Evolutionary conservation across 2,329 filamentous ascomycete species (phyloP).

Genomic region (Aspergillus fumigatus): DNA sequence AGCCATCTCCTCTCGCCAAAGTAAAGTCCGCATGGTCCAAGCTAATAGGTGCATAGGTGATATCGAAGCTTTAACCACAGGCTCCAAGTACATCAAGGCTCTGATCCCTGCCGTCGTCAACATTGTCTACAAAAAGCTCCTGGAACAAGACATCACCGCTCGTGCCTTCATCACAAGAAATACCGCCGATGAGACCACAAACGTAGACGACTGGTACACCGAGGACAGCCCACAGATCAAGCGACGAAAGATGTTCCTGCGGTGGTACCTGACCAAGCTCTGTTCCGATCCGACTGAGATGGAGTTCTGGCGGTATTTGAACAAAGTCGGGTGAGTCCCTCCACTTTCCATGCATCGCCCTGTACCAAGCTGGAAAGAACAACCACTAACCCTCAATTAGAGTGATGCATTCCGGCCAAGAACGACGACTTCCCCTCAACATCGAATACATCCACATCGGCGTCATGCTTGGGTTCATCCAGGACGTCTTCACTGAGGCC

Average conservation of each 20-base stretch:
- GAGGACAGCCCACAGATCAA: slow-evolving; percentile 71
- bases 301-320: slow-evolving; percentile 78
- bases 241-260: slow-evolving; percentile 70
- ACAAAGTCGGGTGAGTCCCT: slow-evolving; percentile 67
- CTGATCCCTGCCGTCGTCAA: slow-evolving; percentile 79
- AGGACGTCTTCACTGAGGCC: slow-evolving; percentile 72
- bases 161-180: slow-evolving; percentile 63
- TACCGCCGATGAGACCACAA: slow-evolving; percentile 58
- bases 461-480: slow-evolving; percentile 66
- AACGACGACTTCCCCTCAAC: slow-evolving; percentile 66
- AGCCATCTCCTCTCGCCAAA: slow-evolving; percentile 23
- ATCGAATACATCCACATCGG: slow-evolving; percentile 79
- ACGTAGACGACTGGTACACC: slow-evolving; percentile 58
- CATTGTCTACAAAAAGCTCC: slow-evolving; percentile 76
- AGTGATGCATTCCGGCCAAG: slow-evolving; percentile 77
- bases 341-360: neutral
- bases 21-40: neutral
- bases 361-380: neutral
- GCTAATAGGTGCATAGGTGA: slow-evolving; percentile 50
- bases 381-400: slow-evolving; percentile 28
- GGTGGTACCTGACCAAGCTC: slow-evolving; percentile 70
- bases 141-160: slow-evolving; percentile 77
- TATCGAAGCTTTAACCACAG: slow-evolving; percentile 64
- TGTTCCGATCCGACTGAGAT: slow-evolving; percentile 70
- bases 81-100: slow-evolving; percentile 73